Percentiles rank a stretch among this genome's conserved stretches.
Evolutionary conservation across 139 green algal species (phyloP).

Genomic region (Asterochloris sp.): DNA sequence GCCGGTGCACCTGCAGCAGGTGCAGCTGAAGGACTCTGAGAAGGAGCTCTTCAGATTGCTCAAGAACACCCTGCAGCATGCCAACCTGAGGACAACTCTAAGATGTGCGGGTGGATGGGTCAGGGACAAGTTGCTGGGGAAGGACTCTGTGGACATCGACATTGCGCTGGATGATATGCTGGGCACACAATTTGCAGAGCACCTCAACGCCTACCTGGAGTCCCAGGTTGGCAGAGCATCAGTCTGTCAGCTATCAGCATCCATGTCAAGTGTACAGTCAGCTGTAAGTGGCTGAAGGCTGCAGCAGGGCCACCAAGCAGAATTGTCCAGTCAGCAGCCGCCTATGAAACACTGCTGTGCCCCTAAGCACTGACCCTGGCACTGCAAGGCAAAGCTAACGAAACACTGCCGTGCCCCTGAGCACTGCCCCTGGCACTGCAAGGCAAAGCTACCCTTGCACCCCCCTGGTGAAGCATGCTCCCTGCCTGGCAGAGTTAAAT

Average conservation of each 20-base stretch:
- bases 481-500: too few relatives aligned
- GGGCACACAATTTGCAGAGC: conserved; percentile 45
- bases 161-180: conserved; percentile 93
- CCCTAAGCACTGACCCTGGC: too few relatives aligned
- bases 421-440: too few relatives aligned
- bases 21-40: conserved; percentile 18
- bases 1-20: neutral
- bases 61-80: neutral
- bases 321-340: too few relatives aligned
- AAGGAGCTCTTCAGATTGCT: conserved; percentile 22
- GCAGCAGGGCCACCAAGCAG: too few relatives aligned
- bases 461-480: too few relatives aligned
- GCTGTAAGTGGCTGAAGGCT: too few relatives aligned
- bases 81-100: conserved; percentile 31
- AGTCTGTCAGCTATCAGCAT: neutral
- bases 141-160: conserved; percentile 94
- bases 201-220: conserved; percentile 79
- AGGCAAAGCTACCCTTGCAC: too few relatives aligned
- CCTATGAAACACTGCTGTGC: too few relatives aligned
- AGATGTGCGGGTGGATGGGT: conserved; percentile 96
- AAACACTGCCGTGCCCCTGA: too few relatives aligned
- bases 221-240: conserved; percentile 28
- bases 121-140: conserved; percentile 91
- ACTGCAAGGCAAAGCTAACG: too few relatives aligned
- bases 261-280: neutral